Evolutionary conservation across 371 early-diverging fungal genomes (phyloP).

Genomic region (Rhizomucor miehei): DNA sequence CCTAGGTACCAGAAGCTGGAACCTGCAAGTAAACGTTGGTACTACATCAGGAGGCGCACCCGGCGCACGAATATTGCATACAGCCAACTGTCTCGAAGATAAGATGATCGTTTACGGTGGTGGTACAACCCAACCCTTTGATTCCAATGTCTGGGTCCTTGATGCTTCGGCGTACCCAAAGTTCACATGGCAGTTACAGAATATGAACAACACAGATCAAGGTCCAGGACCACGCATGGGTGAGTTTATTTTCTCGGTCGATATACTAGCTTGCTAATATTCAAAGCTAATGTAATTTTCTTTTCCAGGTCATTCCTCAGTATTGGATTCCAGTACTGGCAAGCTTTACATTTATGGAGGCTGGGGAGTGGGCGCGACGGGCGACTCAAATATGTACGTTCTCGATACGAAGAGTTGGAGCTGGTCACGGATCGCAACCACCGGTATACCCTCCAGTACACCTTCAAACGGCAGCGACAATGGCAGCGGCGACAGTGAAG

Average conservation of each 20-base stretch:
- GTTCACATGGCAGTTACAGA: constrained; percentile 26
- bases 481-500: background rate
- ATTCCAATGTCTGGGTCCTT: constrained; percentile 45
- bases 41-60: constrained; percentile 21
- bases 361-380: constrained; percentile 23
- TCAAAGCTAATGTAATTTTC: background rate
- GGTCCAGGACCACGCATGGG: constrained; percentile 46
- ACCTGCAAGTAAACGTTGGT: constrained; percentile 25
- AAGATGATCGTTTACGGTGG: constrained; percentile 47
- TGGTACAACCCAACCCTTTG: constrained; percentile 36
- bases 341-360: constrained; percentile 31
- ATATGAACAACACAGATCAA: constrained; percentile 21
- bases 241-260: constrained; percentile 13
- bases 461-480: background rate
- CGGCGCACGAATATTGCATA: constrained; percentile 39
- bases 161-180: constrained; percentile 38
- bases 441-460: constrained; percentile 7
- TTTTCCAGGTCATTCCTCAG: constrained; percentile 37
- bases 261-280: background rate
- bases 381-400: constrained; percentile 23
- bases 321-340: constrained; percentile 14
- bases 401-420: constrained; percentile 19
- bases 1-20: constrained; percentile 29
- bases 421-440: constrained; percentile 19
- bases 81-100: constrained; percentile 40